Evolutionary conservation across 768 basidiomycete species (phyloP), one percentile per base, ranked within the genome.

Genomic region (Rhizopogon sp.): DNA sequence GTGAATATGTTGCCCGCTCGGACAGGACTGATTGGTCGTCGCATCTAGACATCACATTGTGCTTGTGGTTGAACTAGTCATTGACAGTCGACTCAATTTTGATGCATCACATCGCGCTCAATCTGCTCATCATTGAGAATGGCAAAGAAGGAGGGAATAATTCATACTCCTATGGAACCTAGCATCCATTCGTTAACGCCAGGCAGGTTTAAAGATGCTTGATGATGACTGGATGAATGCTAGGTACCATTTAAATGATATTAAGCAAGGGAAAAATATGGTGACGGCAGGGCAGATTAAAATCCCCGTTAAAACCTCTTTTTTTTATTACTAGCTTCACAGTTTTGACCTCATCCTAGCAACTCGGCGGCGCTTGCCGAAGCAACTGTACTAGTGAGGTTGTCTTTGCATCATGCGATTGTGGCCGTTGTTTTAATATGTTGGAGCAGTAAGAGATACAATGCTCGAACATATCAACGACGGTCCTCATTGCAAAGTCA

Each of bases 21-120:
- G 94, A 97, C 68, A 92, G 90, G 8, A 98, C 96, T 69, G 94
- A 97, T 63, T 93, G 88, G 92, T 66, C 59, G 84, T 52, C 14
- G 16, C 31, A 42, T 20, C 45, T 10, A 14, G 44, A 11, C 1
- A 5, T 46, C 41, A 25, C 22, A 1, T 3, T 3, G 22, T 25
- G 2, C 22, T 3, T 25, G 22, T 25, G 22, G 22, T 25, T 25
- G 22, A 25, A 25, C 22, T 3, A 25, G 22, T 25, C 17, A 39
- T 35, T 10, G 9, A 8, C 7, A 22, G 16, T 25, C n/a, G 43
- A 43, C 45, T 43, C 63, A 93, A 92, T 85, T 68, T 67, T 96
- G 75, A 94, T 93, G 35, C 95, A 98, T 71, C 85, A 88, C 50
- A 77, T 90, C 53, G 78, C 80, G 47, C 79, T 87, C n/a, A 96